Conservation (phyloP, 2,329 filamentous ascomycete genomes). For the Macrophomina pseudophaseolina region DNA sequence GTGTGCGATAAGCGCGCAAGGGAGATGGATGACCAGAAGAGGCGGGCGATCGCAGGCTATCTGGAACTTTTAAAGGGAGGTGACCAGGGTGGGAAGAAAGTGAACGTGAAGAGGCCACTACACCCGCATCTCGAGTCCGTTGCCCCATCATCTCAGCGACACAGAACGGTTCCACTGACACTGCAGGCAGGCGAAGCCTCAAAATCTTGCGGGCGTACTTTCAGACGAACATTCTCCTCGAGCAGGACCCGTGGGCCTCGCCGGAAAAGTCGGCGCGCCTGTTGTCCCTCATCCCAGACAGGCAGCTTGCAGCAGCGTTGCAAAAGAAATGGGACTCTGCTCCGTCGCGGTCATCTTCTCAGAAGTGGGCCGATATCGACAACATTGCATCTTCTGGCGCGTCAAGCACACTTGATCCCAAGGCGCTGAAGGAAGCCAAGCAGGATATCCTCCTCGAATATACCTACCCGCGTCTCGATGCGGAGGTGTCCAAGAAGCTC, state of each 20-base stretch:
- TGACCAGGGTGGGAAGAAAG: conserved; percentile 82
- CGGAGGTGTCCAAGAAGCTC: conserved; percentile 95
- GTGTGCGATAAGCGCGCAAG: conserved; percentile 90
- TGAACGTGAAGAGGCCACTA: conserved; percentile 81
- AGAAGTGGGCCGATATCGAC: conserved; percentile 96
- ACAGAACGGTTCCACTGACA: neutral
- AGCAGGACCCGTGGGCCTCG: conserved; percentile 83
- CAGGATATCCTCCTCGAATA: conserved; percentile 97
- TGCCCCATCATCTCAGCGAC: conserved; percentile 25
- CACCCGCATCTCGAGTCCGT: conserved; percentile 83
- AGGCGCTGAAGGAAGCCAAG: conserved; percentile 82
- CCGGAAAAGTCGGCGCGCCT: conserved; percentile 76
- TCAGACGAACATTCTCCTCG: conserved; percentile 76
- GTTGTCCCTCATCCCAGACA: conserved; percentile 83
- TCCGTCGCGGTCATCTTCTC: conserved; percentile 74
- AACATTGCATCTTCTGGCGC: conserved; percentile 77
- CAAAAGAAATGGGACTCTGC: conserved; percentile 90
- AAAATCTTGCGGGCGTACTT: conserved; percentile 86
- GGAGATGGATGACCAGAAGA: conserved; percentile 81
- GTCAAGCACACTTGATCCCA: conserved; percentile 72
- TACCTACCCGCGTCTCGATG: conserved; percentile 95
- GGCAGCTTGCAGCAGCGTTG: conserved; percentile 74
- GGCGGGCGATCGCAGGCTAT: conserved; percentile 85
- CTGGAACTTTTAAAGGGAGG: conserved; percentile 89
- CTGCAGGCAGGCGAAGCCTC: conserved; percentile 70